A percentile compares a stretch with the other conserved stretches of the same genome.
Conservation (phyloP, 2,329 filamentous ascomycete species). For the Talaromyces marneffei region DNA sequence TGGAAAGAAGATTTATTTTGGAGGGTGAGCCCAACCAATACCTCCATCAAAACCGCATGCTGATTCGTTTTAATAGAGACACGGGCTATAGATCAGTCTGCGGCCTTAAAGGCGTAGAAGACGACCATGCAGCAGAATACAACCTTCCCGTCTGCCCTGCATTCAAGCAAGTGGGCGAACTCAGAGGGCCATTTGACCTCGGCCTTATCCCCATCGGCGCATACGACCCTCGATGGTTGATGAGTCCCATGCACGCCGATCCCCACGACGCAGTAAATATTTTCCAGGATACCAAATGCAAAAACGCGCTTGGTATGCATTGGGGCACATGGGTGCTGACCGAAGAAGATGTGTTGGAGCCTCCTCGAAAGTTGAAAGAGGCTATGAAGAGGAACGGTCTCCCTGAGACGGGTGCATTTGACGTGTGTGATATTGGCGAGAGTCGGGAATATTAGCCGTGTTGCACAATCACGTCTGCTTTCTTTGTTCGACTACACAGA, state of each 20-base stretch:
- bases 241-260: constrained; percentile 78
- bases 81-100: constrained; percentile 83
- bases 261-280: constrained; percentile 86
- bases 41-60: constrained; percentile 19
- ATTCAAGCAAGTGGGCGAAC: constrained; percentile 74
- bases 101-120: constrained; percentile 52
- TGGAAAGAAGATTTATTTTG: constrained; percentile 78
- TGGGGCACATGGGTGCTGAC: constrained; percentile 90
- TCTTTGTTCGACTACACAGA: not conserved
- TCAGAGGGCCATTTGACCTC: constrained; percentile 80
- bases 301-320: constrained; percentile 76
- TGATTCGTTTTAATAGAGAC: constrained; percentile 52
- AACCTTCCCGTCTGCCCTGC: constrained; percentile 70
- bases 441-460: constrained; percentile 65
- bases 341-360: constrained; percentile 77
- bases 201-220: constrained; percentile 91
- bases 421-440: constrained; percentile 78
- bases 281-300: constrained; percentile 75
- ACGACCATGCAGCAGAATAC: constrained; percentile 67
- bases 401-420: constrained; percentile 67
- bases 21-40: constrained; percentile 42
- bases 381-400: constrained; percentile 64
- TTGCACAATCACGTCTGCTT: not conserved
- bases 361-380: constrained; percentile 64
- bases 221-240: constrained; percentile 60